These are phyloP conservation scores for Starmerella kuoi DNA, from an alignment of 805 yeast species.

Conservation along the genomic window DNA sequence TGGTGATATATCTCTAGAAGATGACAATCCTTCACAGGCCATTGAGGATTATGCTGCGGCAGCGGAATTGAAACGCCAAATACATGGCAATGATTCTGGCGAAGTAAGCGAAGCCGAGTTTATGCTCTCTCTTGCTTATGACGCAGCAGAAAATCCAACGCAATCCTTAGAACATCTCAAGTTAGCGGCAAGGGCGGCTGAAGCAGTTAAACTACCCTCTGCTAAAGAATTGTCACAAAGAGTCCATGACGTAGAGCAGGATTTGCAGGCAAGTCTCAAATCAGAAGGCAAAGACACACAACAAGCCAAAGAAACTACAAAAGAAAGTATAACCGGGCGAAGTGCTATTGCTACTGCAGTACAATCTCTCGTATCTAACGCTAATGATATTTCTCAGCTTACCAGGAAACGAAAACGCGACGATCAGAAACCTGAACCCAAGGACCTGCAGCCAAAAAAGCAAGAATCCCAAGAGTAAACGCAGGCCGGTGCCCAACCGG, in stretches of 20 bases:
- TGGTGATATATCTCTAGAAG: slow-evolving; percentile 83
- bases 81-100: slow-evolving; percentile 43
- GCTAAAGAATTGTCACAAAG: slow-evolving; percentile 26
- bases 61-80: slow-evolving; percentile 40
- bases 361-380: slow-evolving; percentile 17
- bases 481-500: no score
- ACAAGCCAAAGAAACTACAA: slow-evolving; percentile 13
- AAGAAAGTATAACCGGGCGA: slow-evolving; percentile 20
- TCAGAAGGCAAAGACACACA: slow-evolving; percentile 5
- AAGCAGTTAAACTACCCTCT: slow-evolving; percentile 26
- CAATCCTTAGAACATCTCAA: slow-evolving; percentile 42
- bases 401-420: slow-evolving; percentile 24
- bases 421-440: not conserved
- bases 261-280: slow-evolving; percentile 9
- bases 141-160: slow-evolving; percentile 47
- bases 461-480: no score
- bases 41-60: slow-evolving; percentile 52
- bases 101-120: slow-evolving; percentile 67
- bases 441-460: no score
- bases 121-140: slow-evolving; percentile 67
- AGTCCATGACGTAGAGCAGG: slow-evolving; percentile 19
- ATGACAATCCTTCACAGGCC: slow-evolving; percentile 70
- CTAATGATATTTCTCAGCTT: slow-evolving; percentile 26
- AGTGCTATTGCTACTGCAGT: slow-evolving; percentile 18
- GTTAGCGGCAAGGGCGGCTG: slow-evolving; percentile 32